These are phyloP conservation scores for Trypanosomatidae sp. DNA, from an alignment of 208 protist species.

Conservation along the genomic window DNA sequence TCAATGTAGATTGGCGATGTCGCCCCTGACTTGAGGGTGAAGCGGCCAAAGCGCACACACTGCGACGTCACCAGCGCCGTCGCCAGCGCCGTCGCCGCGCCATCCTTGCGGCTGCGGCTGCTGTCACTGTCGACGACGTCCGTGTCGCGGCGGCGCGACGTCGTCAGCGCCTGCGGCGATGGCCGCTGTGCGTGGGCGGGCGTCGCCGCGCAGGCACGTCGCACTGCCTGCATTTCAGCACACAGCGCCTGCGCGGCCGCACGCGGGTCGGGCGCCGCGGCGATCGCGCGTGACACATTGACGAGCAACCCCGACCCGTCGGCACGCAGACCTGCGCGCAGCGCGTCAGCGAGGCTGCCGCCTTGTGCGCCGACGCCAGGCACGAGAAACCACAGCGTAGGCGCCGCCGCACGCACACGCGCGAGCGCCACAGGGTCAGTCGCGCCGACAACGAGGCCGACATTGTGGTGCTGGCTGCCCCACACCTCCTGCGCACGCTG, in stretches of 20 bases:
- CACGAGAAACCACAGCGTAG: slow-evolving; percentile 79
- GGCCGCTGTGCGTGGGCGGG: too few relatives aligned
- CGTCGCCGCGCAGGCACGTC: too few relatives aligned
- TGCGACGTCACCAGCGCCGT: slow-evolving; percentile 58
- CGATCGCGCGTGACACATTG: slow-evolving; percentile 76
- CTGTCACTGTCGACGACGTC: neutral
- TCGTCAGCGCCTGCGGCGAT: too few relatives aligned
- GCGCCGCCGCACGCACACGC: slow-evolving; percentile 55
- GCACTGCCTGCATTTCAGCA: slow-evolving; percentile 67
- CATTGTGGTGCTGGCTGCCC: slow-evolving; percentile 53
- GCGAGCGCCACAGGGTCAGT: slow-evolving; percentile 68
- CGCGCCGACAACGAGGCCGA: slow-evolving; percentile 77
- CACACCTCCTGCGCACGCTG: slow-evolving; percentile 55
- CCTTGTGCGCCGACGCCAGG: slow-evolving; percentile 80
- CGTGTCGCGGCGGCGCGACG: too few relatives aligned
- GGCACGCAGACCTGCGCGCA: slow-evolving; percentile 56
- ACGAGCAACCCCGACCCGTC: slow-evolving; percentile 74
- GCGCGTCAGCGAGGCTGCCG: slow-evolving; percentile 52
- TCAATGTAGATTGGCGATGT: slow-evolving; percentile 94
- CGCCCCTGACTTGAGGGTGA: slow-evolving; percentile 93
- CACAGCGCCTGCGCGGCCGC: slow-evolving; percentile 51
- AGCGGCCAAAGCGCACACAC: slow-evolving; percentile 90
- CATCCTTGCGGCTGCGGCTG: slow-evolving; percentile 5
- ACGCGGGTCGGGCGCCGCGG: slow-evolving; percentile 44
- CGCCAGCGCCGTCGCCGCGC: slow-evolving; percentile 31